Evolutionary conservation across 148 eudicot genomes (phyloP).

Genomic region (Rhododendron molle): DNA sequence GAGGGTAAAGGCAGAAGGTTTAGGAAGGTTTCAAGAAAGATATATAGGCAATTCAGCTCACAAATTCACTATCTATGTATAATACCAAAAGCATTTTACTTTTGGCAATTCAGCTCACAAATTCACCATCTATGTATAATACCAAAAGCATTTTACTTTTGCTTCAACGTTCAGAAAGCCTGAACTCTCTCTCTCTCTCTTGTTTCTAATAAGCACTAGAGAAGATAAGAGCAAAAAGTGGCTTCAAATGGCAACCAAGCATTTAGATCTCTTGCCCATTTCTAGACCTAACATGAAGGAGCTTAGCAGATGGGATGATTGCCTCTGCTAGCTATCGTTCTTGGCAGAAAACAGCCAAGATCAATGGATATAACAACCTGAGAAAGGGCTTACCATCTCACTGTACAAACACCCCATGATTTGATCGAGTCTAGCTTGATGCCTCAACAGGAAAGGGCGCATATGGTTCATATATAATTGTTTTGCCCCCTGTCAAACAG

Average conservation of each 20-base stretch:
- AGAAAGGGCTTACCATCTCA: conserved; percentile 53
- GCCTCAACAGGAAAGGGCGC: conserved; percentile 77
- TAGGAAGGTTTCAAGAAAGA: background rate
- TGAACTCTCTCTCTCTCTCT: background rate
- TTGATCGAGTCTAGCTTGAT: conserved; percentile 75
- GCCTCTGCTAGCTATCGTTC: background rate
- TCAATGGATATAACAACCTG: background rate
- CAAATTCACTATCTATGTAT: background rate
- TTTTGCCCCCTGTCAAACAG: conserved; percentile 68
- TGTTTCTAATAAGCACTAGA: background rate
- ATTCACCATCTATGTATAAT: background rate
- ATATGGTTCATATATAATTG: conserved; percentile 57
- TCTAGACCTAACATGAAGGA: background rate
- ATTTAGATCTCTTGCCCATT: background rate
- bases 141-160: background rate
- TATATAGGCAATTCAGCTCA: background rate
- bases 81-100: background rate
- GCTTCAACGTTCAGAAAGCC: background rate
- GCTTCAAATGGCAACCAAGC: background rate
- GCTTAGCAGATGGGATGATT: background rate
- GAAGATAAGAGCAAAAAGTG: background rate
- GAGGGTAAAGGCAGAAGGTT: background rate
- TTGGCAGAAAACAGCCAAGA: background rate
- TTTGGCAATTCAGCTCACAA: background rate
- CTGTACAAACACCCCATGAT: conserved; percentile 46